A percentile compares a stretch with the other conserved stretches of the same genome.
phyloP scores from a whole-genome alignment of 352 stramenopile genomes.

The Peronospora tabacina region DNA sequence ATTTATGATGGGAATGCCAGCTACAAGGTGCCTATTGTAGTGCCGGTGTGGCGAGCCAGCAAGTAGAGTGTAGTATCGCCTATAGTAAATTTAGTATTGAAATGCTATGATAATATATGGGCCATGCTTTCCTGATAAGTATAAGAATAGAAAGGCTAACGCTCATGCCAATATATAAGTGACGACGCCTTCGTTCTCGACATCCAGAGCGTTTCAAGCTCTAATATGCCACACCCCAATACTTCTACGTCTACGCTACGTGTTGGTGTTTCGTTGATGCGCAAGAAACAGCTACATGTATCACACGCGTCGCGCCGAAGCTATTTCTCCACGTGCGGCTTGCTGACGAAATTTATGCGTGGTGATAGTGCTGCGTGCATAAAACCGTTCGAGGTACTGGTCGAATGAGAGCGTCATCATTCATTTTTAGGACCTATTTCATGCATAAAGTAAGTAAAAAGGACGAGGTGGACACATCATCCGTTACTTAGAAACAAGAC shows the following conservation, averaged over 20 bases:
- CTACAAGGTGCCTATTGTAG: not conserved
- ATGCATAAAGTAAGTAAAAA: too few relatives aligned
- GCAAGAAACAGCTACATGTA: not conserved
- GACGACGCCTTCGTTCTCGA: not conserved
- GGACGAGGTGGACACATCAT: too few relatives aligned
- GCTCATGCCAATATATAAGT: not conserved
- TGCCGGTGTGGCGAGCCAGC: not conserved
- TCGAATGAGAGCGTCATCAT: too few relatives aligned
- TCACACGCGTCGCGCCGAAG: constrained; percentile 26
- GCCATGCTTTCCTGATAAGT: not conserved
- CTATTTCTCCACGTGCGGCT: constrained; percentile 22
- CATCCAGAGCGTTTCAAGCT: not conserved
- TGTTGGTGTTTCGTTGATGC: not conserved
- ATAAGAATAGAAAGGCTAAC: constrained; percentile 17
- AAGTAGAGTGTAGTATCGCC: constrained; percentile 14
- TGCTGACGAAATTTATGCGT: constrained; percentile 21
- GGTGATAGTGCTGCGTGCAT: constrained; percentile 11
- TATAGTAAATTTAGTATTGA: not conserved
- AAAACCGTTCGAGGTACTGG: constrained; percentile 5
- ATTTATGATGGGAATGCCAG: not conserved
- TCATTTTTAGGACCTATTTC: too few relatives aligned
- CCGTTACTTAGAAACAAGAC: too few relatives aligned
- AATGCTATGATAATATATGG: not conserved
- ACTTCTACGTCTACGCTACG: constrained; percentile 6
- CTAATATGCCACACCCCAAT: not conserved